Percentiles rank a stretch among this genome's conserved stretches.
Evolutionary conservation across 1,284 basidiomycete genomes (phyloP).

Genomic region (Ganoderma lingzhi): DNA sequence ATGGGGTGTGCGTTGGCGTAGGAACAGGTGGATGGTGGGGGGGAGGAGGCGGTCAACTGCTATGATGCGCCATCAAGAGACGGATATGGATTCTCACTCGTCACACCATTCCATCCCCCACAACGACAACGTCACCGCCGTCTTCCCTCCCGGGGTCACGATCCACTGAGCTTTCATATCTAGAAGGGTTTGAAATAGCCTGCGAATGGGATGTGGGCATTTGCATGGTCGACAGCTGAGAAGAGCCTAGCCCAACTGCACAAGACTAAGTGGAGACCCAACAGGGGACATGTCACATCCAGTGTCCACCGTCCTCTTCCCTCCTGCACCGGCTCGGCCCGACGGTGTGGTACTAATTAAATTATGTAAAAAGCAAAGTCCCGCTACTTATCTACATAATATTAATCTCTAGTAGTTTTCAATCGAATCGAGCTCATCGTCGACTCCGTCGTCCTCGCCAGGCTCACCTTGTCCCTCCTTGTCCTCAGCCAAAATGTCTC

Average conservation of each 20-base stretch:
- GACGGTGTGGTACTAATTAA: not conserved
- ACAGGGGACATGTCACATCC: not conserved
- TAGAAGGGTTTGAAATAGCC: not conserved
- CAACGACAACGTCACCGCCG: not conserved
- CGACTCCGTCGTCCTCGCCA: too few relatives aligned
- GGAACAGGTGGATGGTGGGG: not conserved
- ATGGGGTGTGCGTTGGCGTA: not conserved
- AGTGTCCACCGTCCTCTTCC: too few relatives aligned
- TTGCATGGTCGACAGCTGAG: not conserved
- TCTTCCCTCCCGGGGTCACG: not conserved
- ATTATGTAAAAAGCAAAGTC: not conserved
- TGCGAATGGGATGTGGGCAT: not conserved
- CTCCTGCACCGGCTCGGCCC: not conserved
- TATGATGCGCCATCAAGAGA: not conserved
- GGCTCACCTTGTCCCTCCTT: not conserved
- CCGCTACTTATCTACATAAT: not conserved
- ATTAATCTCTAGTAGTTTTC: too few relatives aligned
- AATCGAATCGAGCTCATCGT: too few relatives aligned
- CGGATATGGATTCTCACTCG: not conserved
- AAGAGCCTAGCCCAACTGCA: not conserved
- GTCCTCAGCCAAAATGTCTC: slow-evolving; percentile 28
- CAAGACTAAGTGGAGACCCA: not conserved
- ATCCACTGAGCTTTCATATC: not conserved
- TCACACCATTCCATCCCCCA: not conserved
- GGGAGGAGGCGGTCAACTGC: not conserved